Evolutionary conservation across 2,329 filamentous ascomycete genomes (phyloP).

Genomic region (Ceratocystis cubensis): DNA sequence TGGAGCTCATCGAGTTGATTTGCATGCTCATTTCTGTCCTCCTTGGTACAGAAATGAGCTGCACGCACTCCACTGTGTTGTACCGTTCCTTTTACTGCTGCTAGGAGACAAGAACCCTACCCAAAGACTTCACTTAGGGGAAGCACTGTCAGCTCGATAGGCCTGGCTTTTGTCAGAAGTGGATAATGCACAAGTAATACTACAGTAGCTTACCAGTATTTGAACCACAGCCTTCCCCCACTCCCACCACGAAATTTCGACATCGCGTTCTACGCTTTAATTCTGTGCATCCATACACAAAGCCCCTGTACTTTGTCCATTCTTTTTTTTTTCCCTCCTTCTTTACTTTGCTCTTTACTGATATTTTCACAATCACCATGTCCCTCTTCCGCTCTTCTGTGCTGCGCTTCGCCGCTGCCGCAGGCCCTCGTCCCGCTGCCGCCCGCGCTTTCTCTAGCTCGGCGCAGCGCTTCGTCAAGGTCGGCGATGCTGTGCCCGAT

Average conservation of each 20-base stretch:
- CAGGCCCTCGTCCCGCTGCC: slow-evolving; percentile 3
- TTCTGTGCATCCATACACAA: neutral
- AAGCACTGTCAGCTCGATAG: too few relatives aligned
- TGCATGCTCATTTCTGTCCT: neutral
- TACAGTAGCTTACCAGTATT: neutral
- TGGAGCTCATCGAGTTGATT: neutral
- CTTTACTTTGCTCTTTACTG: neutral
- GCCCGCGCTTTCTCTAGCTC: slow-evolving; percentile 48
- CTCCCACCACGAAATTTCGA: neutral
- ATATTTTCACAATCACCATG: neutral
- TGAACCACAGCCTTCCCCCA: slow-evolving; percentile 6
- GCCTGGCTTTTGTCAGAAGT: too few relatives aligned
- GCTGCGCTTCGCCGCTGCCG: slow-evolving; percentile 15
- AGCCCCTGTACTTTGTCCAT: neutral
- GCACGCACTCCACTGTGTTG: neutral
- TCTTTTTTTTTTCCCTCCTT: too few relatives aligned
- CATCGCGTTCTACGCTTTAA: neutral
- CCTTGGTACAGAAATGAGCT: neutral
- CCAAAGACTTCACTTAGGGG: too few relatives aligned
- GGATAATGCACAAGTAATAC: too few relatives aligned
- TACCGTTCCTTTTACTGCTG: neutral
- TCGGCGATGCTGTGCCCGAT: slow-evolving; percentile 67
- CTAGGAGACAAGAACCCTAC: neutral
- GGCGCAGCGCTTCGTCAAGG: slow-evolving; percentile 48
- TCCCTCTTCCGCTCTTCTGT: slow-evolving; percentile 18